Base-by-base conservation (phyloP, 306 rosid genomes). In the Hippophae rhamnoides region DNA sequence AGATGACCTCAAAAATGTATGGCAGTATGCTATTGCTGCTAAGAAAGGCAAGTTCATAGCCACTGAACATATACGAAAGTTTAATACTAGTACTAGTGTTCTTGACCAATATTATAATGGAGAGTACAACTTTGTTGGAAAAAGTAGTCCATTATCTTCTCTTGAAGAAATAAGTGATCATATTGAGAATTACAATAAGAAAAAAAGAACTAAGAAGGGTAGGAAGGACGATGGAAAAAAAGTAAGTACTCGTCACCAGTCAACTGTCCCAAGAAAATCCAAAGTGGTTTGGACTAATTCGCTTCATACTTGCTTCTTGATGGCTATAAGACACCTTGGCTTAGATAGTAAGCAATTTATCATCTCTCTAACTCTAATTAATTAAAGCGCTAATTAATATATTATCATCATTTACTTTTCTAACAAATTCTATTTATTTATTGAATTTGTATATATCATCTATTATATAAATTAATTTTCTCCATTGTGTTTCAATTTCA, bases 251-350 rank as follows among this genome's bases (percentile, higher is more conserved):
- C 9, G 50, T 5, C 51, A 23, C 25, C 56, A n/a, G 8, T 6
- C 12, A 1, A 1, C 52, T 61, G 46, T 8, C 6, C 40, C 61
- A 8, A 89, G 75, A 72, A 89, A 75, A 66, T 42, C 81, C 13
- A 89, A 78, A 63, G 45, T 89, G 5, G 72, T 76, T 49, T 89
- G 95, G 97, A 81, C 86, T 13, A 62, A 51, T 11, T 12, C 78
- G 10, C 97, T 89, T 58, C 97, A 86, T 70, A 84, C 67, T 58
- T 64, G 72, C 5, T 89, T 89, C 59, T 60, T 82, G 41, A 14
- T 64, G 13, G 95, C 95, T 25, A 72, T 89, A 38, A 76, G 55
- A 23, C 83, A 78, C 14, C 48, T 86, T 12, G 82, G 87, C 56
- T 59, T 78, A 52, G 77, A 84, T 5, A 86, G 97, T 89, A 75